Evolutionary conservation across 306 rosid species (phyloP).

Genomic region (Prunus mira): DNA sequence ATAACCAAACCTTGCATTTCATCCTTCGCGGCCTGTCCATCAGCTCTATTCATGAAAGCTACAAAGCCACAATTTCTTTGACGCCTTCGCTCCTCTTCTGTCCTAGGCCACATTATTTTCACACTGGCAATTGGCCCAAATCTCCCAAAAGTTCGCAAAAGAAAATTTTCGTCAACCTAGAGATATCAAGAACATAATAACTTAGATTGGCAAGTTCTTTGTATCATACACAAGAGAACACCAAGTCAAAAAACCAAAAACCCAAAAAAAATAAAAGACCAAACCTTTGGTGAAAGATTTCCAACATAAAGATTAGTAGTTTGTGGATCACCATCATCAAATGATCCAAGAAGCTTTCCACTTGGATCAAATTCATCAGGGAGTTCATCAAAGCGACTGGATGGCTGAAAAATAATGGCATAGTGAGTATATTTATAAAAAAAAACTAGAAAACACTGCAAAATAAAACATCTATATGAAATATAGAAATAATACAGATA

Average conservation of each 20-base stretch:
- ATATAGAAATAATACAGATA: background rate
- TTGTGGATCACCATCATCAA: slow-evolving; percentile 99
- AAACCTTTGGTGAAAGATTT: slow-evolving; percentile 93
- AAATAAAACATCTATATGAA: background rate
- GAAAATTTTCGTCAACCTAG: slow-evolving; percentile 98
- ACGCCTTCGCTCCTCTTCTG: slow-evolving; percentile 97
- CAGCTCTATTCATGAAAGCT: slow-evolving; percentile 98
- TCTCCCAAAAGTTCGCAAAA: slow-evolving; percentile 97
- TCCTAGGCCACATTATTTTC: slow-evolving; percentile 99
- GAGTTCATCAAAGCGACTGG: slow-evolving; percentile 90
- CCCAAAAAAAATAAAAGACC: background rate
- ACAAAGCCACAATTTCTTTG: slow-evolving; percentile 99
- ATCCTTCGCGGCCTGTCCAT: slow-evolving; percentile 99
- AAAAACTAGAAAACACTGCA: background rate
- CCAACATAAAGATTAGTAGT: slow-evolving; percentile 99
- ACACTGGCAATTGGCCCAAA: slow-evolving; percentile 99
- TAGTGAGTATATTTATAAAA: slow-evolving; percentile 11
- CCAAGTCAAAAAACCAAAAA: background rate
- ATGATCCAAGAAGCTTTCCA: slow-evolving; percentile 95
- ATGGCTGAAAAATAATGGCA: slow-evolving; percentile 37
- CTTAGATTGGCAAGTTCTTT: slow-evolving; percentile 22
- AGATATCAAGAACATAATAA: slow-evolving; percentile 15
- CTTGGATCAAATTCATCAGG: slow-evolving; percentile 98
- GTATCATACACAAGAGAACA: slow-evolving; percentile 7
- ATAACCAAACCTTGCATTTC: slow-evolving; percentile 91